These are phyloP conservation scores for Hypoxylon sp. DNA, from an alignment of 2,329 filamentous ascomycete genomes.

Conservation along the genomic window DNA sequence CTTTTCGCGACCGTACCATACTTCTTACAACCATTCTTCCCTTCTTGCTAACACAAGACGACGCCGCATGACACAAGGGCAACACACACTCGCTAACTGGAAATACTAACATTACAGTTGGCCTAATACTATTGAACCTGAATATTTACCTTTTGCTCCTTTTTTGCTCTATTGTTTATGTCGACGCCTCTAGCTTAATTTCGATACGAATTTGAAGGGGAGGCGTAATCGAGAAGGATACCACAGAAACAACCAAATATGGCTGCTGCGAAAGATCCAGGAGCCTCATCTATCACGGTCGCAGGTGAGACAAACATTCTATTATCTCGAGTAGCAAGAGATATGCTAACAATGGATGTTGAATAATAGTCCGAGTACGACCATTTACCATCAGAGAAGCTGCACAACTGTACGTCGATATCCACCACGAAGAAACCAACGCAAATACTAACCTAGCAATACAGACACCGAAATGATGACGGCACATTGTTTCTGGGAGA, in stretches of 20 bases:
- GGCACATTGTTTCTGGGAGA: slow-evolving; percentile 94
- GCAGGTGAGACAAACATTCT: slow-evolving; percentile 54
- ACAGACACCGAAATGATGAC: slow-evolving; percentile 76
- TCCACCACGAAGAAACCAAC: not conserved
- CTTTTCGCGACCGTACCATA: not conserved
- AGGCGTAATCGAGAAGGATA: slow-evolving; percentile 10
- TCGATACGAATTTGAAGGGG: slow-evolving; percentile 15
- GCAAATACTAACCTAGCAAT: slow-evolving; percentile 23
- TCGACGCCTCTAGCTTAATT: slow-evolving; percentile 21
- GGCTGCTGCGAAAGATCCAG: slow-evolving; percentile 51
- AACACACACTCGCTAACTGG: slow-evolving; percentile 7
- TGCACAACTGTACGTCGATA: slow-evolving; percentile 79
- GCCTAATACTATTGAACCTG: slow-evolving; percentile 6
- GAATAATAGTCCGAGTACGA: slow-evolving; percentile 72
- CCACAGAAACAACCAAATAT: slow-evolving; percentile 40
- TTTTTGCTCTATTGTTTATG: slow-evolving; percentile 43
- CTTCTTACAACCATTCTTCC: slow-evolving; percentile 14
- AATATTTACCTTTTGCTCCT: too few species aligned
- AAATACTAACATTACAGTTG: slow-evolving; percentile 6
- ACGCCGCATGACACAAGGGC: not conserved
- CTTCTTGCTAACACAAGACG: too few species aligned
- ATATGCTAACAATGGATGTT: too few species aligned
- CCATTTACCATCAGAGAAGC: slow-evolving; percentile 90
- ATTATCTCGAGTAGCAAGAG: not conserved
- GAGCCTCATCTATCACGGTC: slow-evolving; percentile 67